Evolutionary conservation across 306 rosid genomes (phyloP).

Genomic region (Sicyos baderoa): DNA sequence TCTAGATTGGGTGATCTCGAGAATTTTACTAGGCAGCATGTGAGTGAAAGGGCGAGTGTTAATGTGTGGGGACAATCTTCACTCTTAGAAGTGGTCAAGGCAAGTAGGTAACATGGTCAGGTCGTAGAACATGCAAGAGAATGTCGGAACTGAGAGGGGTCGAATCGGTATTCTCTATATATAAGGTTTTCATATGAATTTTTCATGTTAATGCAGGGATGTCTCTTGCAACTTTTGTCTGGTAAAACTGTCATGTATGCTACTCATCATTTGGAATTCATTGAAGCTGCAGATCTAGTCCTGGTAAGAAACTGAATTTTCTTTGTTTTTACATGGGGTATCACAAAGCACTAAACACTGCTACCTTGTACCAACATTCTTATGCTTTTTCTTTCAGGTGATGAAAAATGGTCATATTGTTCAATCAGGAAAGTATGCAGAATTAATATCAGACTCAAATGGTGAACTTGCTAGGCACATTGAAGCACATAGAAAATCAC

Average conservation of each 20-base stretch:
- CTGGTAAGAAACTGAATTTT: constrained; percentile 40
- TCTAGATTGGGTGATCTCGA: no score
- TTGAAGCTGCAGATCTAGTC: constrained; percentile 72
- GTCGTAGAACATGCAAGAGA: no score
- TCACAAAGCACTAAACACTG: background rate
- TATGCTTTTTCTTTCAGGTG: constrained; percentile 38
- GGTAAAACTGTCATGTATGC: constrained; percentile 78
- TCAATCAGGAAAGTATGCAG: constrained; percentile 61
- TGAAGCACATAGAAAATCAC: constrained; percentile 65
- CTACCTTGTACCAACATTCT: background rate
- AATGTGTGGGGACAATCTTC: no score
- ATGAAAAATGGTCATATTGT: constrained; percentile 67
- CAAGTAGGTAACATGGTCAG: no score
- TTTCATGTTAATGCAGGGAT: constrained; percentile 57
- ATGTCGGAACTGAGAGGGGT: no score
- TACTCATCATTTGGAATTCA: constrained; percentile 82
- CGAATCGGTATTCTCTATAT: background rate
- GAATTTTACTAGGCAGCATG: no score
- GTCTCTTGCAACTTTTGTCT: constrained; percentile 61
- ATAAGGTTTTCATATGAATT: constrained; percentile 10
- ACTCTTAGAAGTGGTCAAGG: no score
- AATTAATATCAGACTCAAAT: constrained; percentile 43
- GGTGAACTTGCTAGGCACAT: constrained; percentile 70
- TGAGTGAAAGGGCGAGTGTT: no score
- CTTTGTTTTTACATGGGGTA: background rate